Conservation (phyloP, 345 rosid species). For the Syzygium aromaticum region DNA sequence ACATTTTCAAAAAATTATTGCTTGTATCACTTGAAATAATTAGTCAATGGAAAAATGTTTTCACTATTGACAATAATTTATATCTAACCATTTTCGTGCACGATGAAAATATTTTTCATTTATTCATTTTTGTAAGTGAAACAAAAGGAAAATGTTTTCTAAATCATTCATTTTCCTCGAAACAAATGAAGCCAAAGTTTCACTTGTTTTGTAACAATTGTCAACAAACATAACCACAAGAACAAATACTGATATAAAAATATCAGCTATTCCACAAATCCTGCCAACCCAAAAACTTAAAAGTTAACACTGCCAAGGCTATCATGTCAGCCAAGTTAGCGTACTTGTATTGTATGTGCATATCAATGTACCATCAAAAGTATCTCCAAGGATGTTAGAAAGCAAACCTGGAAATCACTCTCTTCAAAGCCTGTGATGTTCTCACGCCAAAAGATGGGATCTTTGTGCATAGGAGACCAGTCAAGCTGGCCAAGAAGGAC, state of each 20-base stretch:
- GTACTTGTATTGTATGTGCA: not conserved
- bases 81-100: no score
- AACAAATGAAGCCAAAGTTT: not conserved
- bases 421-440: slow-evolving; percentile 78
- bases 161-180: not conserved
- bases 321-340: not conserved
- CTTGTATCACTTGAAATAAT: not conserved
- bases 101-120: not conserved
- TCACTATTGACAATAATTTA: not conserved
- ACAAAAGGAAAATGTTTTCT: not conserved
- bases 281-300: not conserved
- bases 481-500: slow-evolving; percentile 94
- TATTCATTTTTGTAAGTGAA: not conserved
- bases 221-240: not conserved
- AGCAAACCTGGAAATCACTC: slow-evolving; percentile 83
- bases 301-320: not conserved
- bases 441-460: slow-evolving; percentile 89
- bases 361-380: not conserved
- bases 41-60: not conserved
- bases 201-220: not conserved
- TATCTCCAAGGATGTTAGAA: not conserved
- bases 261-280: not conserved
- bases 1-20: not conserved
- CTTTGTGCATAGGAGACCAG: slow-evolving; percentile 99
- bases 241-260: not conserved